Evolutionary conservation across 1,284 basidiomycete genomes (phyloP), one percentile per base, ranked within the genome.

Genomic region (Moesziomyces sp.): DNA sequence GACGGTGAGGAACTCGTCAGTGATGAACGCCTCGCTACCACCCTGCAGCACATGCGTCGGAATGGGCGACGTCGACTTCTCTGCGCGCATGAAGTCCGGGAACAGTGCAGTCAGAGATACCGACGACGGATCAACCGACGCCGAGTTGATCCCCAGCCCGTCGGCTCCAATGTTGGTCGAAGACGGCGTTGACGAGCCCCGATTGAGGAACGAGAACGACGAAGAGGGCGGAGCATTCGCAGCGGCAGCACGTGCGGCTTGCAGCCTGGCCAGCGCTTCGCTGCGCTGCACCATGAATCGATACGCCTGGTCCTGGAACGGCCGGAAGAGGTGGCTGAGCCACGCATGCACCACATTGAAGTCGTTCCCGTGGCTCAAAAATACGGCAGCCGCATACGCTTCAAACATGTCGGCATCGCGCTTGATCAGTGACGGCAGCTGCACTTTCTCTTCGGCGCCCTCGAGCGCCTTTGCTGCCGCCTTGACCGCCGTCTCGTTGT

Each of bases 371-470:
- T 71, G 30, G 40, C 59, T 67, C 23, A 75, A 61, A 28, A 75
- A 75, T 11, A 75, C 64, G 1, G 73, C 73, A 0, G 73, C 67
- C 10, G 62, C 64, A 30, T 75, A 75, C 24, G 73, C 73, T 50
- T 75, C 73, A 38, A 75, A 75, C 68, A 75, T 70, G 42, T 75
- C 73, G 1, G 73, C 73, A 46, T 75, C 60, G 11, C 63, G 53
- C 45, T 75, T 75, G 60, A 75, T 63, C 9, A 67, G 48, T 16
- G 53, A 47, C 18, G 70, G 65, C 21, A 69, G 48, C 19, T 42
- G 51, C 0, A 47, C 69, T 38, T 49, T 62, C 24, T 65, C 68
- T 38, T 56, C 67, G 1, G 60, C 67, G 5, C 40, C 52, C 40
- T 62, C 46, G 9, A 16, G 14, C 9, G 48, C 9, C 4, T 49